Base-by-base conservation (phyloP, 805 yeast genomes). In the Schwanniomyces pseudopolymorphus region DNA sequence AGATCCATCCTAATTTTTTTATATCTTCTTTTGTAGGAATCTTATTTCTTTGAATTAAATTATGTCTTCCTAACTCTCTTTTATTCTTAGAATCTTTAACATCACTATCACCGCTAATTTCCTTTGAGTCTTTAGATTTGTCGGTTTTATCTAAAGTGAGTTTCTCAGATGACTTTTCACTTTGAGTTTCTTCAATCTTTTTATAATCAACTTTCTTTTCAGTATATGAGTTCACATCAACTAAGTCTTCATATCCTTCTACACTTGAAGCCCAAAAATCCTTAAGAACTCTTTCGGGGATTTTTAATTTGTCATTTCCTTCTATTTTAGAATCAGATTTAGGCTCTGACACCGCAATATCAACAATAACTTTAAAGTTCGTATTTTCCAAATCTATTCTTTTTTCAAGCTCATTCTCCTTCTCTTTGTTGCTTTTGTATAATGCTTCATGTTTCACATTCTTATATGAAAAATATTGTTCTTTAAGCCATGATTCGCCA, bases 1-100 rank as follows among this genome's bases (percentile, higher is more conserved):
- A 58, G 16, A 51, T 63, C 87, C 87, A 83, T 11, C 77, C 81
- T 20, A 56, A 55, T 3, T 58, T 57, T 28, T 57, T 58, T 0
- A 77, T 51, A 45, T 78, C 74, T 24, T 55, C 59, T 28, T 52
- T 49, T 19, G 74, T 69, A 35, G 71, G 80, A 49, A 60, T 59
- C 44, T 50, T 41, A 49, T 64, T 48, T 14, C 27, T 43, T 40
- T 44, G 44, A 17, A 48, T 52, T 33, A 58, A 55, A 27, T 41
- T 56, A 43, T 49, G 57, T 48, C 67, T 60, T 19, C 50, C 53
- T 3, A 45, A 53, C 43, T 49, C 66, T n/a, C 43, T 48, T 42
- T 40, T 38, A 13, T 22, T 21, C 5, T 7, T 6, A 22, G 40
- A 24, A 6, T 22, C 16, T 38, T 13, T 5, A 9, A 22, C 20